Percentiles rank a stretch among this genome's conserved stretches.
phyloP scores from a whole-genome alignment of 2,329 filamentous ascomycete species.

The Tolypocladium ovalisporum region DNA sequence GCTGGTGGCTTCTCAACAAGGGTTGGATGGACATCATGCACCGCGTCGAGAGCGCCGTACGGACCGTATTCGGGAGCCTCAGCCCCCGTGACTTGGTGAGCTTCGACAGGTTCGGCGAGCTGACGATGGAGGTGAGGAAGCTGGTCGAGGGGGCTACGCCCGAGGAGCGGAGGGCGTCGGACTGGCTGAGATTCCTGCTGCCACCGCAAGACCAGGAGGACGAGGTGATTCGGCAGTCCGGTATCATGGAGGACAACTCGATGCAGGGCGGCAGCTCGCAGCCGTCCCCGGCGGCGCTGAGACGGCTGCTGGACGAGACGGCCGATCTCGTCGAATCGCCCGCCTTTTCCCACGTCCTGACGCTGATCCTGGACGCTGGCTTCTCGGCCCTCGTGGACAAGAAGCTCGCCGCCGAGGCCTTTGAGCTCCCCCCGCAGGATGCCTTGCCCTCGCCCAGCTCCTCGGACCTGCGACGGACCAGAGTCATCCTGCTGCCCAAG shows the following conservation, averaged over 20 bases:
- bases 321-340: slow-evolving; percentile 93
- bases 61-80: slow-evolving; percentile 77
- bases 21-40: slow-evolving; percentile 78
- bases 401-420: slow-evolving; percentile 70
- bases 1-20: slow-evolving; percentile 92
- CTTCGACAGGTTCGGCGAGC: slow-evolving; percentile 65
- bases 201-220: slow-evolving; percentile 71
- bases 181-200: slow-evolving; percentile 79
- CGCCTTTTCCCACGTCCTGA: slow-evolving; percentile 76
- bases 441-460: slow-evolving; percentile 35
- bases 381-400: slow-evolving; percentile 77
- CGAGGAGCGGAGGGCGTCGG: slow-evolving; percentile 30
- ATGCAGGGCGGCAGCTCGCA: slow-evolving; percentile 23
- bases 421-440: slow-evolving; percentile 39
- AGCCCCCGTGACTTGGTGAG: slow-evolving; percentile 84
- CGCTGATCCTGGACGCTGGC: slow-evolving; percentile 73
- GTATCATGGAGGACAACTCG: slow-evolving; percentile 50
- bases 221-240: slow-evolving; percentile 75
- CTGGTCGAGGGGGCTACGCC: slow-evolving; percentile 59
- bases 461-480: slow-evolving; percentile 42
- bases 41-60: slow-evolving; percentile 75
- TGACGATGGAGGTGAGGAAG: slow-evolving; percentile 75
- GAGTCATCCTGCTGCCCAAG: slow-evolving; percentile 65
- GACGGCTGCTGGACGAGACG: slow-evolving; percentile 86
- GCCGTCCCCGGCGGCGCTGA: slow-evolving; percentile 48